These are phyloP conservation scores for Rosa persica DNA, from an alignment of 306 rosid species.

Conservation along the genomic window DNA sequence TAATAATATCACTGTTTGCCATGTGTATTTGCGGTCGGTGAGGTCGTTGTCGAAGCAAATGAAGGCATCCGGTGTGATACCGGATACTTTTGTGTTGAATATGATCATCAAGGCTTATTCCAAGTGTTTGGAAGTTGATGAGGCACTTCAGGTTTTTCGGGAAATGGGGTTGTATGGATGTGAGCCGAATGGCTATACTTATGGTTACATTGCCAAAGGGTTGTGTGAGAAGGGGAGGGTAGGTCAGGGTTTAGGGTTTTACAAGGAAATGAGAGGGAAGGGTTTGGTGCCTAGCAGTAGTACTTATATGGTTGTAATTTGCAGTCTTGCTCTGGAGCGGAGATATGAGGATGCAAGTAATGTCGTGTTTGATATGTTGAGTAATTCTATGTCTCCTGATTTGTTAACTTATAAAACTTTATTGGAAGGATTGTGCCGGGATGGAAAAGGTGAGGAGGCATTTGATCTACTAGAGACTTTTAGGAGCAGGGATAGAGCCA, in stretches of 20 bases:
- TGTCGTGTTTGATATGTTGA: slow-evolving; percentile 74
- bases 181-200: slow-evolving; percentile 73
- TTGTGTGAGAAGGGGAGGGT: slow-evolving; percentile 96
- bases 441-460: slow-evolving; percentile 58
- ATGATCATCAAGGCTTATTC: slow-evolving; percentile 87
- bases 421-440: slow-evolving; percentile 73
- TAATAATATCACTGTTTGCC: slow-evolving; percentile 59
- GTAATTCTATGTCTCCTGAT: slow-evolving; percentile 66
- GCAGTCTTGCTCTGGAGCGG: slow-evolving; percentile 63
- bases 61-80: slow-evolving; percentile 81
- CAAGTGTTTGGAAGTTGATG: slow-evolving; percentile 74
- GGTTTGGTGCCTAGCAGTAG: slow-evolving; percentile 59
- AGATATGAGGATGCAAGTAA: slow-evolving; percentile 68
- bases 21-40: slow-evolving; percentile 68
- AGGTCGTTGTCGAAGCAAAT: slow-evolving; percentile 69
- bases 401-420: slow-evolving; percentile 75
- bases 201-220: slow-evolving; percentile 70
- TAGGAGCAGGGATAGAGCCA: slow-evolving; percentile 52
- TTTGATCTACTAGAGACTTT: slow-evolving; percentile 70
- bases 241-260: slow-evolving; percentile 64
- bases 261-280: slow-evolving; percentile 68
- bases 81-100: slow-evolving; percentile 75
- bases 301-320: slow-evolving; percentile 58
- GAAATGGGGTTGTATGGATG: slow-evolving; percentile 91
- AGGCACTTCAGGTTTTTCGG: slow-evolving; percentile 63